phyloP scores from a whole-genome alignment of 768 basidiomycete genomes.

The Lactarius deliciosus region DNA sequence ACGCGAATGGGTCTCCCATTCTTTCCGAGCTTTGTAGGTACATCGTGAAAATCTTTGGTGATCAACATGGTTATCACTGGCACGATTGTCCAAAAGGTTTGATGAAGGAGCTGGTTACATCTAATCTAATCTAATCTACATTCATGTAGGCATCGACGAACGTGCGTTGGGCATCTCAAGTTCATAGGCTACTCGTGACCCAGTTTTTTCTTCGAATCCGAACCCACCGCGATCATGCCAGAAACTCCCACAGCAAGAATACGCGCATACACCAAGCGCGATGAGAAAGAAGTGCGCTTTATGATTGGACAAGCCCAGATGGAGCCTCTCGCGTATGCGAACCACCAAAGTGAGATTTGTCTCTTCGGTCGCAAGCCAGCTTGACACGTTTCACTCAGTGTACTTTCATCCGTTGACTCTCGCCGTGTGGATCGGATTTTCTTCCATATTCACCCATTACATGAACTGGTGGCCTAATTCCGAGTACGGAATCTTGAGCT shows the following conservation, averaged over 20 bases:
- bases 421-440: constrained; percentile 58
- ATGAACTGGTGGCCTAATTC: constrained; percentile 69
- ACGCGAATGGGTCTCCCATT: constrained; percentile 69
- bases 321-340: constrained; percentile 67
- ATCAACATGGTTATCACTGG: constrained; percentile 65
- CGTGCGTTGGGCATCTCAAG: constrained; percentile 27
- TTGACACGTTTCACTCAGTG: constrained; percentile 37
- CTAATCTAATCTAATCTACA: constrained; percentile 23
- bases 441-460: constrained; percentile 55
- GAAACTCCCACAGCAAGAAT: constrained; percentile 43
- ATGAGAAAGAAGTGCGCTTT: constrained; percentile 64
- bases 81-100: neutral
- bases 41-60: constrained; percentile 72
- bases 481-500: constrained; percentile 46
- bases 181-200: neutral
- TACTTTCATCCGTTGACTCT: constrained; percentile 60
- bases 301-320: constrained; percentile 63
- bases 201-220: neutral
- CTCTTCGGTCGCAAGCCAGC: neutral
- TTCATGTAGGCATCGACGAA: constrained; percentile 25
- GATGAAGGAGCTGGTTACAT: neutral
- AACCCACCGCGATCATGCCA: constrained; percentile 29
- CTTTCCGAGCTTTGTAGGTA: constrained; percentile 65
- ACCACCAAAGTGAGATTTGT: constrained; percentile 48
- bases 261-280: constrained; percentile 49